Evolutionary conservation across 768 basidiomycete species (phyloP).

Genomic region (Termitomyces sp.): DNA sequence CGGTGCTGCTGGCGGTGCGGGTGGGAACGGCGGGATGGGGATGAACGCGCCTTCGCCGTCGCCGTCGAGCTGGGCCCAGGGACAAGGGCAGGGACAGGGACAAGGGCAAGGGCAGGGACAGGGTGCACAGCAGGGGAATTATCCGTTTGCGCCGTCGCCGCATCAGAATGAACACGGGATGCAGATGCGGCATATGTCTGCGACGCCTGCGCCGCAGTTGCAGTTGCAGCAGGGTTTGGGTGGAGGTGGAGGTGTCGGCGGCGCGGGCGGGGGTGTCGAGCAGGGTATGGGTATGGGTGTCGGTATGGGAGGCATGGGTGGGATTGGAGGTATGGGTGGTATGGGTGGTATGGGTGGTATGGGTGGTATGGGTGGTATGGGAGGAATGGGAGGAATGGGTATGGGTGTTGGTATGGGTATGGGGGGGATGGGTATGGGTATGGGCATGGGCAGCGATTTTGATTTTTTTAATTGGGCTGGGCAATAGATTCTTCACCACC

Average conservation of each 20-base stretch:
- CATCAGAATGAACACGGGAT: slow-evolving; percentile 23
- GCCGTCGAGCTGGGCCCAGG: background rate
- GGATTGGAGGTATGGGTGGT: background rate
- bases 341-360: slow-evolving; percentile 14
- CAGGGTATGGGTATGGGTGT: slow-evolving; percentile 15
- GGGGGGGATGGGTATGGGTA: background rate
- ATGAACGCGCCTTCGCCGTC: slow-evolving; percentile 26
- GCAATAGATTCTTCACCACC: slow-evolving; percentile 16
- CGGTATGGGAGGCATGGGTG: slow-evolving; percentile 20
- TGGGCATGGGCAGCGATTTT: slow-evolving; percentile 31
- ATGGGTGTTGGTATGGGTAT: slow-evolving; percentile 2
- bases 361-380: background rate
- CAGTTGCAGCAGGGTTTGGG: slow-evolving; percentile 22
- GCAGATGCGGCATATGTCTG: slow-evolving; percentile 41
- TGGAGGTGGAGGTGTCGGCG: no score
- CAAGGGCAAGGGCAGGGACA: background rate
- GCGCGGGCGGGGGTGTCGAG: no score
- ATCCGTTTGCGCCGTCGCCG: slow-evolving; percentile 36
- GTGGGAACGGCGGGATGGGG: slow-evolving; percentile 11
- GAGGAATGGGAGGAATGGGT: slow-evolving; percentile 13
- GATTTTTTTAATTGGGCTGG: slow-evolving; percentile 58
- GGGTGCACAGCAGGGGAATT: slow-evolving; percentile 12
- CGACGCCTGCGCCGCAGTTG: slow-evolving; percentile 37
- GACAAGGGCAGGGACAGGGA: background rate
- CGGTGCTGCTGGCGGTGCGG: slow-evolving; percentile 1